phyloP scores from a whole-genome alignment of 2,329 filamentous ascomycete genomes.

The Sporothrix pallida region DNA sequence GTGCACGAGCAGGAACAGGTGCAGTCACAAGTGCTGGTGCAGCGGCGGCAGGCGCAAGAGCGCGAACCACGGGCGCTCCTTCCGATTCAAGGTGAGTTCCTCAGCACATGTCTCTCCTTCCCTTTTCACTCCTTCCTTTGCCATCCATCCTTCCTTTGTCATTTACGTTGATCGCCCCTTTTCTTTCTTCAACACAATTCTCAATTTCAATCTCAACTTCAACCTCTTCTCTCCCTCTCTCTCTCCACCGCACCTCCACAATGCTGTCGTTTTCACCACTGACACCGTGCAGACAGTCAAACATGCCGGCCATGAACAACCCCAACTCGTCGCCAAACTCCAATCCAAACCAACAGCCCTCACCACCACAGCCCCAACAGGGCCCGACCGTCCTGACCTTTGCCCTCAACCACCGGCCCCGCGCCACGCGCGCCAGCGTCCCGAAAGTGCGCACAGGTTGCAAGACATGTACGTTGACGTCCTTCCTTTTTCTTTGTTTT shows the following conservation, averaged over 20 bases:
- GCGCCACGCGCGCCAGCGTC: constrained; percentile 43
- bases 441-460: constrained; percentile 40
- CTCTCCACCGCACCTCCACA: not conserved
- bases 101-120: not conserved
- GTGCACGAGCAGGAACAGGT: not conserved
- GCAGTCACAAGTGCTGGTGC: not conserved
- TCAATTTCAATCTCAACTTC: not conserved
- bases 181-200: not conserved
- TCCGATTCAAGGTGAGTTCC: constrained; percentile 15
- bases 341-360: not conserved
- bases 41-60: not conserved
- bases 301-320: not conserved
- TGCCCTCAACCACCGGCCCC: constrained; percentile 43
- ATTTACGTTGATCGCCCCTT: no score
- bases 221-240: not conserved
- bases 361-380: not conserved
- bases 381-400: constrained; percentile 43
- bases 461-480: constrained; percentile 42
- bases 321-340: not conserved
- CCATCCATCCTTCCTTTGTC: not conserved
- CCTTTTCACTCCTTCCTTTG: not conserved
- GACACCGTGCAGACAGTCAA: constrained; percentile 13
- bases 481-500: not conserved
- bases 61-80: constrained; percentile 11
- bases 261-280: constrained; percentile 4